These are phyloP conservation scores for Ensete ventricosum DNA, from an alignment of 176 grass and related monocot species.

Conservation along the genomic window DNA sequence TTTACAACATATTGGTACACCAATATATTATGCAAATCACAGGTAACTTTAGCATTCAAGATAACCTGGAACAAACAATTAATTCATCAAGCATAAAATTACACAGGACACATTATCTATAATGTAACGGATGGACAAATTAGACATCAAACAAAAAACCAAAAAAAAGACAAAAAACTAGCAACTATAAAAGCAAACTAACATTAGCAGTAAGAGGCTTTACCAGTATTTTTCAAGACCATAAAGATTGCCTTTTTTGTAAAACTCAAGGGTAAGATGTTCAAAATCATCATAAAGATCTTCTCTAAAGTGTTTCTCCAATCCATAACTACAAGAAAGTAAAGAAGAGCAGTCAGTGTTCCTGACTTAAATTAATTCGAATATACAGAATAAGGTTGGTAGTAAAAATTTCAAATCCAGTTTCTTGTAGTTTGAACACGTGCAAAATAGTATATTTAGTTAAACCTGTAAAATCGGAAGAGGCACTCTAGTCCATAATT, in stretches of 20 bases:
- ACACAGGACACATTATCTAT: no score
- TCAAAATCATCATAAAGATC: constrained; percentile 95
- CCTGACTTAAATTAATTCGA: neutral
- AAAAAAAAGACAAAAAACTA: neutral
- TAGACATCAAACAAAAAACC: constrained; percentile 6
- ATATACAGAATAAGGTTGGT: neutral
- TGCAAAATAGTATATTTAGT: neutral
- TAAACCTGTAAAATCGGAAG: constrained; percentile 98
- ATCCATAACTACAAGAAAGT: constrained; percentile 73
- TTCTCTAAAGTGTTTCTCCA: constrained; percentile 81
- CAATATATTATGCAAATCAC: no score
- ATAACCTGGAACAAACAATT: no score
- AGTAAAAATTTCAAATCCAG: neutral
- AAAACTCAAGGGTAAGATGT: constrained; percentile 63
- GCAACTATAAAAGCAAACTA: neutral
- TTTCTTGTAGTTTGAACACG: neutral
- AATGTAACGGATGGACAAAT: neutral
- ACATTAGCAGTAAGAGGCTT: constrained; percentile 10
- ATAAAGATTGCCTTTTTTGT: constrained; percentile 78
- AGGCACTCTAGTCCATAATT: constrained; percentile 94
- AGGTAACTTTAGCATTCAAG: no score
- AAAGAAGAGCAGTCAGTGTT: neutral
- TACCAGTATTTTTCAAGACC: constrained; percentile 99
- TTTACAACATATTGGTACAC: no score
- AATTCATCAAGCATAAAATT: no score